Conservation (phyloP, 805 yeast species). For the Barnettozyma siamensis region DNA sequence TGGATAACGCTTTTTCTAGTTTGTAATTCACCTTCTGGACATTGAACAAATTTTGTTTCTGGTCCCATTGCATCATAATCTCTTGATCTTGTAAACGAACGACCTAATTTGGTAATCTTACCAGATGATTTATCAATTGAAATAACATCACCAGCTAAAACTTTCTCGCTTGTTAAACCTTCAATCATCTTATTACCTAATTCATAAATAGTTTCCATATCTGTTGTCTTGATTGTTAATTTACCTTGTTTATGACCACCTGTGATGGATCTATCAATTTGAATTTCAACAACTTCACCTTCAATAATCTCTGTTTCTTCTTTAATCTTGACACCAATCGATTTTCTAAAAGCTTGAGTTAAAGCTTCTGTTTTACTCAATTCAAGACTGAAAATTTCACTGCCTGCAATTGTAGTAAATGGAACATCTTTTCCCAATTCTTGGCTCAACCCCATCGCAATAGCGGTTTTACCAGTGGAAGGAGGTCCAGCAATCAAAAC, state of each 20-base stretch:
- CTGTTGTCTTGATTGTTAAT: conserved; percentile 93
- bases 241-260: conserved; percentile 99
- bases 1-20: conserved; percentile 93
- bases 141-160: conserved; percentile 94
- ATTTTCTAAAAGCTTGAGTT: conserved; percentile 93
- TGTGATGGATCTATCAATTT: conserved; percentile 85
- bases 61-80: conserved; percentile 99
- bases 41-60: conserved; percentile 94
- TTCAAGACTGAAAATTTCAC: conserved; percentile 89
- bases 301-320: conserved; percentile 97
- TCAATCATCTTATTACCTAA: conserved; percentile 92
- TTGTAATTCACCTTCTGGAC: conserved; percentile 98
- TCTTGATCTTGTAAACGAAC: conserved; percentile 92
- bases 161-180: conserved; percentile 89
- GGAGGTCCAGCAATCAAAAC: conserved; percentile 97
- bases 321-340: conserved; percentile 91
- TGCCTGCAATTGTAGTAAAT: conserved; percentile 90
- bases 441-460: conserved; percentile 89
- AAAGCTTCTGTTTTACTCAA: conserved; percentile 93
- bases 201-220: conserved; percentile 98
- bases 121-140: conserved; percentile 95
- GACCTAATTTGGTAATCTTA: conserved; percentile 87
- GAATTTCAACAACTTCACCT: conserved; percentile 98
- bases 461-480: conserved; percentile 97
- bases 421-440: conserved; percentile 71